Evolutionary conservation across 495 filamentous ascomycete genomes (phyloP).

Genomic region (Penicillium argentinense): DNA sequence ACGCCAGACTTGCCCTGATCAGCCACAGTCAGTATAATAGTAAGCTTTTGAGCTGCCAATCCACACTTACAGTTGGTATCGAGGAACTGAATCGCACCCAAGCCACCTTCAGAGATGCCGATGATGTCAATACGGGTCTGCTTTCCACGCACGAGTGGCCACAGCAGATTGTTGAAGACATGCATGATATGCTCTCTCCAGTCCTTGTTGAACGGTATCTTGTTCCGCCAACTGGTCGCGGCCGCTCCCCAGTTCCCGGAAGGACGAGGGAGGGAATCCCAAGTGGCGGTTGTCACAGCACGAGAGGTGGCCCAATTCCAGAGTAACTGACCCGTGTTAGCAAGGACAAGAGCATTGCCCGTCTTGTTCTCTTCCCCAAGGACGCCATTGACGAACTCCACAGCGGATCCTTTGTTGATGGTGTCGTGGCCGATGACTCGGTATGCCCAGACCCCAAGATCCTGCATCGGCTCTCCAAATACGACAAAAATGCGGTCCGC

Average conservation of each 20-base stretch:
- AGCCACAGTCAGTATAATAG: too few species aligned
- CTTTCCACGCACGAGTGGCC: constrained; percentile 32
- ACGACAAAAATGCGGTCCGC: constrained; percentile 70
- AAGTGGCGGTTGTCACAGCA: constrained; percentile 54
- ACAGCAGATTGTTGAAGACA: constrained; percentile 63
- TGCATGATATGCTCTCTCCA: constrained; percentile 57
- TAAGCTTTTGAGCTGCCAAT: background rate
- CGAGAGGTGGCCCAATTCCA: constrained; percentile 61
- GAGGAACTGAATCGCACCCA: constrained; percentile 55
- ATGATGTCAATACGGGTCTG: constrained; percentile 63
- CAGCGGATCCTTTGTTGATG: constrained; percentile 63
- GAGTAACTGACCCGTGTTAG: constrained; percentile 68
- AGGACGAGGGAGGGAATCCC: constrained; percentile 52
- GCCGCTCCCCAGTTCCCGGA: constrained; percentile 47
- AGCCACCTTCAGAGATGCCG: constrained; percentile 57
- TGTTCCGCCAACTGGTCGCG: constrained; percentile 45
- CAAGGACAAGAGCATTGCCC: constrained; percentile 56
- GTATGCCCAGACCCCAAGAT: constrained; percentile 73
- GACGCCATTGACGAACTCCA: constrained; percentile 59
- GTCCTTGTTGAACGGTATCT: constrained; percentile 52
- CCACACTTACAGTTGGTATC: constrained; percentile 51
- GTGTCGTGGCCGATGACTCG: constrained; percentile 59
- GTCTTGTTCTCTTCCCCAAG: constrained; percentile 15
- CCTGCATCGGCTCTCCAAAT: constrained; percentile 67
- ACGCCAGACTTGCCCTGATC: constrained; percentile 40